phyloP scores from a whole-genome alignment of 2,329 filamentous ascomycete species.

The Cytospora chrysosperma region DNA sequence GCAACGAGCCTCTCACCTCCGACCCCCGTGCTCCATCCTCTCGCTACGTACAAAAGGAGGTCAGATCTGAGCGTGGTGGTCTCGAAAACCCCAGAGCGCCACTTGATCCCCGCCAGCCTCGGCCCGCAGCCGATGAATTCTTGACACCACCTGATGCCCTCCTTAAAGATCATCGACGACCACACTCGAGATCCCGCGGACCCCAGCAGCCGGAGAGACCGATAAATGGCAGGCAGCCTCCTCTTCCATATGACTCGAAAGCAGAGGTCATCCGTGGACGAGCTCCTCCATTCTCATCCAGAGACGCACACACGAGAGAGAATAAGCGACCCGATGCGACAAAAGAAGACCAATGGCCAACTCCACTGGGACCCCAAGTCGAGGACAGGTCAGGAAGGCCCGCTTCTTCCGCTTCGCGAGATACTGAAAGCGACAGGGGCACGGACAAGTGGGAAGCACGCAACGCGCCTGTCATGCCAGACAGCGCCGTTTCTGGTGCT shows the following conservation, averaged over 20 bases:
- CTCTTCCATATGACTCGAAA: not conserved
- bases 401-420: not conserved
- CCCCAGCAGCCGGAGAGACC: not conserved
- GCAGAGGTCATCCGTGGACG: not conserved
- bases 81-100: not conserved
- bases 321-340: not conserved
- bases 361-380: not conserved
- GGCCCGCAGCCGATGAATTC: not conserved
- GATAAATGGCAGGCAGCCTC: not conserved
- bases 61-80: not conserved
- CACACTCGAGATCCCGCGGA: not conserved
- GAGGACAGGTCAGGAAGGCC: not conserved
- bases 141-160: not conserved
- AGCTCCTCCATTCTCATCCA: not conserved
- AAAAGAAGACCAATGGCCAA: not conserved
- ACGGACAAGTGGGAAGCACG: not conserved
- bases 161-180: not conserved
- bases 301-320: not conserved
- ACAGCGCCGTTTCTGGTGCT: not conserved
- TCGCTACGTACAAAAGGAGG: not conserved
- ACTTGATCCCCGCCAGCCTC: not conserved
- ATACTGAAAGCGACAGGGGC: not conserved
- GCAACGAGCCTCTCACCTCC: not conserved
- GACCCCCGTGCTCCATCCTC: not conserved
- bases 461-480: not conserved